These are phyloP conservation scores for Suillus tomentosus DNA, from an alignment of 768 basidiomycete species.

Conservation along the genomic window DNA sequence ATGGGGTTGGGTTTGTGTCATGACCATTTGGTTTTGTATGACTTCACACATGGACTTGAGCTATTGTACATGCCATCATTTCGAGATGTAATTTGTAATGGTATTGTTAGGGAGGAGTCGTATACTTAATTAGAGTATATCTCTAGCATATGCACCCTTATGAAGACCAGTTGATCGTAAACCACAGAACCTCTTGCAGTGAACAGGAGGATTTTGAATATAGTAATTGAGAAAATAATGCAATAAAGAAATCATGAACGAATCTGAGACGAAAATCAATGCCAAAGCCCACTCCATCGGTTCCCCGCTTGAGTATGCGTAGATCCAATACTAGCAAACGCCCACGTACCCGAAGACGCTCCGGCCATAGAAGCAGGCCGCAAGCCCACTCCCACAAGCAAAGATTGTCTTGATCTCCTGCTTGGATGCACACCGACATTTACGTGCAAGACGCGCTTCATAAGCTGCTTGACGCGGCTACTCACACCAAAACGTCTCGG, in stretches of 20 bases:
- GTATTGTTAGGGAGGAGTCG: neutral
- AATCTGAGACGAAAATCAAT: constrained; percentile 1
- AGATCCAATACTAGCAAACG: constrained; percentile 20
- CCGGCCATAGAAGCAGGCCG: constrained; percentile 5
- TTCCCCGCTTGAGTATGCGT: constrained; percentile 8
- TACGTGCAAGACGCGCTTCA: constrained; percentile 24
- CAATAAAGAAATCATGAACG: neutral
- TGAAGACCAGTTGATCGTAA: neutral
- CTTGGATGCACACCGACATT: constrained; percentile 8
- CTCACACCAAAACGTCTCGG: constrained; percentile 19
- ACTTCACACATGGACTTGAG: neutral
- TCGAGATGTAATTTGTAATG: constrained; percentile 6
- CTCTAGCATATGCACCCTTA: neutral
- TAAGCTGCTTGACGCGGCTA: constrained; percentile 26
- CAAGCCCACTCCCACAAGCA: constrained; percentile 8
- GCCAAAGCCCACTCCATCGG: constrained; percentile 29
- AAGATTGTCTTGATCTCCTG: constrained; percentile 10
- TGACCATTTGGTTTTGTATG: neutral
- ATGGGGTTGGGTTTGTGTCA: neutral
- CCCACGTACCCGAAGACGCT: constrained; percentile 22
- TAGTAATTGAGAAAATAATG: neutral
- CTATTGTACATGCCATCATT: neutral
- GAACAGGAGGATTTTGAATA: neutral
- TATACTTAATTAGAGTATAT: neutral
- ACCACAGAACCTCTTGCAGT: neutral